phyloP scores from a whole-genome alignment of 768 basidiomycete species.

The Omphalotus guepiniiformis region DNA sequence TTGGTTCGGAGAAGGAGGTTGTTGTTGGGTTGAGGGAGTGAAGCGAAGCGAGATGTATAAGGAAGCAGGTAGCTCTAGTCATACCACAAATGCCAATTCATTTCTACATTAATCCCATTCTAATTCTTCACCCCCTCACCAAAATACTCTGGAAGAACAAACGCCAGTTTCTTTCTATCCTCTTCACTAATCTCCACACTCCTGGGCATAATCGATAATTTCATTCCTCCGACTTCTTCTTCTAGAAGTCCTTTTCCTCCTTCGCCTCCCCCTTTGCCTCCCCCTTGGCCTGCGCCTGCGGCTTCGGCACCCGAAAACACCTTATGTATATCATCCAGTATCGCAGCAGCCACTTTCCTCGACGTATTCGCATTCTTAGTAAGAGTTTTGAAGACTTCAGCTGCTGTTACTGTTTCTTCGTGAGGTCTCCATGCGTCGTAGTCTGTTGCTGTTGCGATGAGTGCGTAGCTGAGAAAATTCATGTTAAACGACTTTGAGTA shows the following conservation, averaged over 20 bases:
- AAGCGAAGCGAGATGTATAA: no score
- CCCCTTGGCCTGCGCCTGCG: no score
- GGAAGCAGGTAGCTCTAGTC: no score
- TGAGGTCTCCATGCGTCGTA: conserved; percentile 93
- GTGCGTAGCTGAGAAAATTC: conserved; percentile 63
- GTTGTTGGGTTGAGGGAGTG: no score
- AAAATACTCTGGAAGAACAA: conserved; percentile 78
- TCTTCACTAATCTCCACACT: conserved; percentile 49
- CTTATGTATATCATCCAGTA: conserved; percentile 70
- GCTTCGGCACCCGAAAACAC: no score
- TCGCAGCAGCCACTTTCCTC: conserved; percentile 63
- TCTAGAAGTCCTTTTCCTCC: conserved; percentile 49
- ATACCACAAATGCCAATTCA: no score
- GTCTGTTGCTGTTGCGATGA: conserved; percentile 89
- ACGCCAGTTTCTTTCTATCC: conserved; percentile 67
- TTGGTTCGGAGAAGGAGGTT: no score
- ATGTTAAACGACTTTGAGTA: background rate
- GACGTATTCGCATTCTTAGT: conserved; percentile 84
- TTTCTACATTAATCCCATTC: no score
- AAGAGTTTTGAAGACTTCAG: conserved; percentile 88
- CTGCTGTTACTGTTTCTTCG: conserved; percentile 79
- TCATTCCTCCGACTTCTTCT: conserved; percentile 83
- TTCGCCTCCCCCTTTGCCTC: no score
- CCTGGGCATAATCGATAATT: conserved; percentile 77
- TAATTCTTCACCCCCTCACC: no score